Evolutionary conservation across 2,329 filamentous ascomycete species (phyloP), one percentile per base, ranked within the genome.

Genomic region (Xylariaceae sp.): DNA sequence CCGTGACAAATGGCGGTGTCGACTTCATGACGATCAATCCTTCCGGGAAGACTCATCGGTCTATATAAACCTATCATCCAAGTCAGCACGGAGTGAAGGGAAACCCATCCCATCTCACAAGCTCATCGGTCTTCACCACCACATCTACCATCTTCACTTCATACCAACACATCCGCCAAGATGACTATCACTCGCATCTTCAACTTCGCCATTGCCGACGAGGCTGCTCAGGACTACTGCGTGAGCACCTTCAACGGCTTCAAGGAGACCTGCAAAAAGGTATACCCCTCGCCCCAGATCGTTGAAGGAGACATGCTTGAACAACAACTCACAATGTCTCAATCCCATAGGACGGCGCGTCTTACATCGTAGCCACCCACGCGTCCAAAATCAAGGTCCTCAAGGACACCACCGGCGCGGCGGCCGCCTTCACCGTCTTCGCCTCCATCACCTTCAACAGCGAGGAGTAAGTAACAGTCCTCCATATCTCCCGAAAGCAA

Each of bases 101-200:
- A 48, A 7, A 7, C 48, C 39, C 47, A 53, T 47, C 39, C 40
- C 46, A 55, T 49, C 48, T 40, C 49, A 49, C 55, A 49, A 34
- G 5, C 39, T 53, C 53, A 47, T 44, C 49, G 16, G 18, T 44
- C 16, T 44, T 43, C 45, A 55, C 32, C n/a, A n/a, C n/a, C n/a
- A 49, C 26, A 49, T 39, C 32, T 22, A 46, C 49, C 7, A 42
- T 10, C 12, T 45, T 32, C 15, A 47, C 19, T 42, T 29, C 26
- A 26, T 32, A 47, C 15, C 48, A 44, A 37, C 21, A n/a, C 16
- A 26, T 49, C 3, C 26, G 36, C 18, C 54, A 56, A 49, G 43
- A 58, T 58, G 56, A 53, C 56, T 39, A 26, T 58, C 56, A 56
- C 54, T 54, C 53, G 51, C 36, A 51, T 58, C 39, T 53, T 56